Percentiles rank a stretch among this genome's conserved stretches.
Conservation (phyloP, 257 asterid species). For the Fraxinus pennsylvanica region DNA sequence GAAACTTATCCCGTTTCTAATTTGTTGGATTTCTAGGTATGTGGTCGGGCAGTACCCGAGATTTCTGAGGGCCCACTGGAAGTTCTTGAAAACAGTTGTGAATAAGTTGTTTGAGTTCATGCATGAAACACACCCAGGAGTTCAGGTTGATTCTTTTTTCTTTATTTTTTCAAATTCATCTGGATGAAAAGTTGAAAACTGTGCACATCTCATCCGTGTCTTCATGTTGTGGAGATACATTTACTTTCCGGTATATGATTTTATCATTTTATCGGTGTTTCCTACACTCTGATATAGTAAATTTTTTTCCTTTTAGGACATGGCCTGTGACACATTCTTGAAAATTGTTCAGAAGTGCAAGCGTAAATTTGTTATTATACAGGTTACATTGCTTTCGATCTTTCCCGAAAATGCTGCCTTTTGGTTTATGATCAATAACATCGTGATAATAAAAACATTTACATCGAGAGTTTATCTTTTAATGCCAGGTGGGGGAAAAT, state of each 20-base stretch:
- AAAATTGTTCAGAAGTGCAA: conserved; percentile 99
- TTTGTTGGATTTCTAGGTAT: conserved; percentile 59
- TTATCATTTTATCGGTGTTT: not conserved
- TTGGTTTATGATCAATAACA: not conserved
- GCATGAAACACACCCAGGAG: conserved; percentile 99
- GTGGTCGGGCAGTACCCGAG: conserved; percentile 99
- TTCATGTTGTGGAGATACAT: not conserved
- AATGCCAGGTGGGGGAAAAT: too few species aligned
- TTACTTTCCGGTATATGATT: not conserved
- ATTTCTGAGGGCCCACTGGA: conserved; percentile 99
- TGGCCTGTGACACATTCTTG: conserved; percentile 98
- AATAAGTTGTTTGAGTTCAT: conserved; percentile 97
- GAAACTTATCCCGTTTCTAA: not conserved
- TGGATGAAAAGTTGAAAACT: not conserved
- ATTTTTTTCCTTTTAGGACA: conserved; percentile 57
- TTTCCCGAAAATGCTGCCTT: conserved; percentile 2
- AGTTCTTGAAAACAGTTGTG: conserved; percentile 97
- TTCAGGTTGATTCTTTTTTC: conserved; percentile 61
- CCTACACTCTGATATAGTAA: conserved; percentile 6
- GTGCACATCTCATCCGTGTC: not conserved
- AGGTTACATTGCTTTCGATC: conserved; percentile 49
- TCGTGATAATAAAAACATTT: not conserved
- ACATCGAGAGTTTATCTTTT: not conserved
- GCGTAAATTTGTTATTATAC: conserved; percentile 86
- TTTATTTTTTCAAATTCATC: conserved; percentile 10